Base-by-base conservation (phyloP, 306 rosid species). In the Crotalaria pallida region DNA sequence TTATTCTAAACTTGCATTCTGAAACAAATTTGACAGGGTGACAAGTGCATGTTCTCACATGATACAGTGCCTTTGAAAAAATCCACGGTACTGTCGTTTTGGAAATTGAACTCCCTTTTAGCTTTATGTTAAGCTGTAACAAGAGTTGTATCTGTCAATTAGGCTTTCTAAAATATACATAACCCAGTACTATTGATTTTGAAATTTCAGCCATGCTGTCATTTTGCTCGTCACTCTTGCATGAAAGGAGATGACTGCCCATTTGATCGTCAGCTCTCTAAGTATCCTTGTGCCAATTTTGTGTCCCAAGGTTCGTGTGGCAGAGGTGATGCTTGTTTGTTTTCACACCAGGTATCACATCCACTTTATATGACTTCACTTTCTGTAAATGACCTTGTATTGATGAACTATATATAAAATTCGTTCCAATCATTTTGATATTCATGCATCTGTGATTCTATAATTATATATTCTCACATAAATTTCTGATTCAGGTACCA, bases 161-260 rank as follows among this genome's bases (percentile, higher is more conserved):
- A 59, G 44, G 36, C 38, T 71, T 51, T 17, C 15, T 69, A 18
- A 65, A 70, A 49, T 27, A 24, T 27, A 44, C 53, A 8, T 3
- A 59, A 17, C 57, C 57, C 23, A 57, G 19, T 49, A n/a, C n/a
- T n/a, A 11, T 72, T 77, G 58, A 45, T 82, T 31, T 55, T 81
- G 77, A 36, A 77, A 63, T 77, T 85, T 70, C 94, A 93, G 98
- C 86, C 98, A 13, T 93, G 98, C 66, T 2, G 67, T 80, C 49
- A 84, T 79, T 90, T 88, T 71, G 88, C 96, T 22, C 86, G 84
- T 7, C 82, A 80, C 50, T 81, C 88, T 11, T 93, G 98, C 84
- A 88, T 93, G 97, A 93, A 85, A 78, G 97, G 98, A 56, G 92
- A 84, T 74, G 92, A 90, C 78, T 93, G 98, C 73, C 94, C 92